Base-by-base conservation (phyloP, 2,329 filamentous ascomycete genomes). In the Xylariaceae sp. region DNA sequence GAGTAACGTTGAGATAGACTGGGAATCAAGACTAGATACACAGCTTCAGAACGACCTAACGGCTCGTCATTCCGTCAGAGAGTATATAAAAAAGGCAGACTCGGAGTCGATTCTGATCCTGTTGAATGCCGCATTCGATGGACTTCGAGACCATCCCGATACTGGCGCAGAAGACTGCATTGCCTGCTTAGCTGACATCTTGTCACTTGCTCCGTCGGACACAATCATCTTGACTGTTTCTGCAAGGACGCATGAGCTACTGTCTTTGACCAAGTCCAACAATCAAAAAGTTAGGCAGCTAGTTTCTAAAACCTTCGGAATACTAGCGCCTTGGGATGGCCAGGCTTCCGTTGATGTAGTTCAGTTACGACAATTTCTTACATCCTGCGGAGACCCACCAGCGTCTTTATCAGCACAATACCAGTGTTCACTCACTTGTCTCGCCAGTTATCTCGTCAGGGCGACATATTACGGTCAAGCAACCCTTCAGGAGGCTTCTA, bases 1-100 rank as follows among this genome's bases (percentile, higher is more conserved):
- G 42, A 76, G 80, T 50, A 79, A 81, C 8, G 70, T 91, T 20
- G 88, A 93, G 61, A 85, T 88, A 39, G 89, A 93, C 58, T 97
- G 94, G 94, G 88, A 92, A 67, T 80, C 86, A 39, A 87, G 88
- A 61, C 77, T 97, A 2, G 88, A 92, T 61, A 83, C 85, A 1
- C 79, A 88, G 6, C 78, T 94, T 24, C 81, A 85, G 33, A 89
- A 87, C 4, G 88, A 93, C 64, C 79, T 87, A 53, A 75, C 79
- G 39, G 84, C 84, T 9, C 81, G 90, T 33, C 71, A 79, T 21
- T 78, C 79, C 5, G 78, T 92, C 50, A 81, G 79, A 49, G 65
- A 67, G 0, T 84, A 87, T 57, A 65, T 88, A 53, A 64, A 72
- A 49, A 69, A 64, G 35, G 61, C 74, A 1, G 73, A 80, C 21